These are phyloP conservation scores for Myriosclerotinia duriaeana DNA, from an alignment of 2,329 filamentous ascomycete genomes.

Conservation along the genomic window DNA sequence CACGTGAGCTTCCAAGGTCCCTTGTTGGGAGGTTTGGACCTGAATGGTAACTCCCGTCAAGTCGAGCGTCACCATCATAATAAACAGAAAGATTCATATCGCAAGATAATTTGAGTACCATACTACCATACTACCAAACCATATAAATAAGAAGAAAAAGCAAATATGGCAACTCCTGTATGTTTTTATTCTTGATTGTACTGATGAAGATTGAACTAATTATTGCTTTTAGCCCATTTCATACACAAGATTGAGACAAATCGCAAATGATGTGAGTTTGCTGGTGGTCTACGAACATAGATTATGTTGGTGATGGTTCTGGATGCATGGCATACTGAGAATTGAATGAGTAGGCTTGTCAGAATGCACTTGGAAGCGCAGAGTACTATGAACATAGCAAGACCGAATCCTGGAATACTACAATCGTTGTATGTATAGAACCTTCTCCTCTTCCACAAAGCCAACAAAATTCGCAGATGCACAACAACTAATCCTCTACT, in stretches of 20 bases:
- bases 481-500: constrained; percentile 22
- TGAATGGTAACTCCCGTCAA: neutral
- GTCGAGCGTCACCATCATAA: neutral
- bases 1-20: constrained; percentile 5
- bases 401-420: constrained; percentile 85
- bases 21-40: neutral
- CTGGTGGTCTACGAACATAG: neutral
- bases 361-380: constrained; percentile 68
- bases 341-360: constrained; percentile 65
- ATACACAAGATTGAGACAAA: constrained; percentile 76
- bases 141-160: constrained; percentile 15
- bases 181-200: neutral
- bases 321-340: constrained; percentile 6
- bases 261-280: constrained; percentile 71
- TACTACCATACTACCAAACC: constrained; percentile 1
- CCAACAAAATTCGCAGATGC: neutral
- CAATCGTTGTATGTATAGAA: constrained; percentile 77
- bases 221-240: constrained; percentile 63
- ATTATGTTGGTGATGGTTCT: constrained; percentile 6
- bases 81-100: neutral
- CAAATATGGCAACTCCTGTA: constrained; percentile 33
- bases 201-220: constrained; percentile 6
- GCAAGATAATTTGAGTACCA: neutral
- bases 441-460: neutral
- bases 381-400: constrained; percentile 84